Conservation (phyloP, 2,329 filamentous ascomycete species). For the Aspergillus jensenii region DNA sequence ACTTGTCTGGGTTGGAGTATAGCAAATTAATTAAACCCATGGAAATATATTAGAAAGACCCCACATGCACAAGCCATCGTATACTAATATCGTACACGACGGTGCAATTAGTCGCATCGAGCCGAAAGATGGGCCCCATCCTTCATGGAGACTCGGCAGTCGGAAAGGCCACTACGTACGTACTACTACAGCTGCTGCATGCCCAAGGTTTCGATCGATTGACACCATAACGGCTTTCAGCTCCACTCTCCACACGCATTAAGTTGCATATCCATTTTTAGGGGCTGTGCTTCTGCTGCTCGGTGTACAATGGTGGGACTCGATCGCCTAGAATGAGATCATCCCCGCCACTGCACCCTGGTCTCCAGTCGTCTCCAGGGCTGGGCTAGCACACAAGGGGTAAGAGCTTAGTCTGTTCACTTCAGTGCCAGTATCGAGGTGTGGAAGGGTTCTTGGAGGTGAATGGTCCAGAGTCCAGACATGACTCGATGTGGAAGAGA, state of each 20-base stretch:
- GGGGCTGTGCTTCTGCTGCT: neutral
- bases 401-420: neutral
- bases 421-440: neutral
- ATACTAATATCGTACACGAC: neutral
- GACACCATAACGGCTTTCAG: neutral
- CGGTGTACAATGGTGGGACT: neutral
- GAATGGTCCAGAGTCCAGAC: neutral
- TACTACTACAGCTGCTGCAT: neutral
- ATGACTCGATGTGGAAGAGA: neutral
- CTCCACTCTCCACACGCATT: neutral
- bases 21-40: neutral
- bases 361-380: neutral
- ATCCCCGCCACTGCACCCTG: conserved; percentile 5
- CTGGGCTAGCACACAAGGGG: neutral
- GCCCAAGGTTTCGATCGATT: neutral
- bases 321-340: conserved; percentile 9
- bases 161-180: too few species aligned
- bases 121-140: neutral
- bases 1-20: neutral
- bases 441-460: neutral
- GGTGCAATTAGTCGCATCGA: neutral
- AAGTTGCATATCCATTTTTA: too few species aligned
- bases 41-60: neutral
- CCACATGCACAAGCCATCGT: neutral
- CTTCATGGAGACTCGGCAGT: neutral